A percentile compares a stretch with the other conserved stretches of the same genome.
phyloP scores from a whole-genome alignment of 768 basidiomycete genomes.

The Asterophora lycoperdoides region DNA sequence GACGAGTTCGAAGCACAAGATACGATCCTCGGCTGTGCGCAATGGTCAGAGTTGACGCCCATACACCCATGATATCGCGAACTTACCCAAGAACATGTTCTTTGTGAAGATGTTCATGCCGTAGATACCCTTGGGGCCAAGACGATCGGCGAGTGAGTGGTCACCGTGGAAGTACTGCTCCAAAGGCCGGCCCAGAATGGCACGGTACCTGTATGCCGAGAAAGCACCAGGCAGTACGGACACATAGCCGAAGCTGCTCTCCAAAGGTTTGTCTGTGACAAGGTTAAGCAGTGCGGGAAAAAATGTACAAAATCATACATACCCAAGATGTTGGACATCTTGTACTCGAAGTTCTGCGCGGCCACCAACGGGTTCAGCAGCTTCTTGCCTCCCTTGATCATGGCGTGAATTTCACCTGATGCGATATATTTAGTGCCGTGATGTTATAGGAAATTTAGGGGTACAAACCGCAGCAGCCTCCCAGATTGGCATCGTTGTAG shows the following conservation, averaged over 20 bases:
- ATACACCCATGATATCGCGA: background rate
- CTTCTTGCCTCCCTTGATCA: constrained; percentile 91
- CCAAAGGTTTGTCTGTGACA: constrained; percentile 77
- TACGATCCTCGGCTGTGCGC: constrained; percentile 80
- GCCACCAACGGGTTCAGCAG: constrained; percentile 89
- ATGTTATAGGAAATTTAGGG: too few species aligned
- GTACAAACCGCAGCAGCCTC: constrained; percentile 79
- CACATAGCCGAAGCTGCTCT: constrained; percentile 94
- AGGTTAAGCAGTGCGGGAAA: background rate
- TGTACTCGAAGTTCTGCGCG: constrained; percentile 97
- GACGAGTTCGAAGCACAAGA: constrained; percentile 94
- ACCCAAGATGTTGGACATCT: constrained; percentile 96
- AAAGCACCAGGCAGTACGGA: constrained; percentile 96
- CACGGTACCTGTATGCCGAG: constrained; percentile 92
- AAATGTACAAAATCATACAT: constrained; percentile 10
- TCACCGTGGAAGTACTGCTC: constrained; percentile 89
- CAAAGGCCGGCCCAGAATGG: constrained; percentile 84
- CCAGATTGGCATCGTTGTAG: constrained; percentile 73
- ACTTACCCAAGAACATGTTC: constrained; percentile 57
- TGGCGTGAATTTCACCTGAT: constrained; percentile 85
- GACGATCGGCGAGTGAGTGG: constrained; percentile 84
- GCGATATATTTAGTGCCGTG: background rate
- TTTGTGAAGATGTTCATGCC: constrained; percentile 98
- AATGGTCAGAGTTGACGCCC: background rate
- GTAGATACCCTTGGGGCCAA: constrained; percentile 90